Conservation (phyloP, 2,329 filamentous ascomycete species). For the Penicillium palitans region DNA sequence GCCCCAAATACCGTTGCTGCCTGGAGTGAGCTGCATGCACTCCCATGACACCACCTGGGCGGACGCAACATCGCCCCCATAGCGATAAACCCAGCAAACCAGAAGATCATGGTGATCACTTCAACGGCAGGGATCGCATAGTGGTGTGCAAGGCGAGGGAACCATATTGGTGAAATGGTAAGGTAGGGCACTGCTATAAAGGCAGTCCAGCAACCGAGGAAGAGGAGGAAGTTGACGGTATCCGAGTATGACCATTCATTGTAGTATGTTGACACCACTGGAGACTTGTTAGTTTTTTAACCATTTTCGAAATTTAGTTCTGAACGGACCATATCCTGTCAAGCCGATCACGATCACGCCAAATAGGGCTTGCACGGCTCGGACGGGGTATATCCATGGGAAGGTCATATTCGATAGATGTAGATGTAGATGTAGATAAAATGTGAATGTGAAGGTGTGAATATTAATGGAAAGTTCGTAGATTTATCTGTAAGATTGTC, state of each 20-base stretch:
- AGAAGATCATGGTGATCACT: conserved; percentile 76
- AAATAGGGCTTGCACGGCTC: conserved; percentile 66
- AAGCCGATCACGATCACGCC: conserved; percentile 74
- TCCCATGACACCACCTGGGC: conserved; percentile 54
- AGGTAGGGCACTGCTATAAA: conserved; percentile 69
- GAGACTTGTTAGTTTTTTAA: neutral
- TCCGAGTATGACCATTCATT: conserved; percentile 53
- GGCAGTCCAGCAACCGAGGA: conserved; percentile 74
- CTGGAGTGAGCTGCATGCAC: conserved; percentile 61
- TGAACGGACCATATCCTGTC: conserved; percentile 67
- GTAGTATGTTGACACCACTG: conserved; percentile 58
- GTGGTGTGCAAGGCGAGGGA: conserved; percentile 61
- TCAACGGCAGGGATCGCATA: conserved; percentile 68
- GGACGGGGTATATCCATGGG: conserved; percentile 53
- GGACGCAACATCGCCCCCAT: conserved; percentile 66
- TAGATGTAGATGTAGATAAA: neutral
- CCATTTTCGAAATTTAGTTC: neutral
- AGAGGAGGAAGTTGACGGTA: conserved; percentile 74
- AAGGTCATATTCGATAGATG: conserved; percentile 17
- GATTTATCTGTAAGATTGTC: neutral
- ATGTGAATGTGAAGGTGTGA: neutral
- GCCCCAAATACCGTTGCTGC: conserved; percentile 51
- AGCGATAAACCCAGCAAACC: conserved; percentile 84
- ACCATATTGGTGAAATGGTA: conserved; percentile 64
- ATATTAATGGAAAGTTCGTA: neutral